Conservation (phyloP, 2,329 filamentous ascomycete species). For the Xylariaceae sp. region DNA sequence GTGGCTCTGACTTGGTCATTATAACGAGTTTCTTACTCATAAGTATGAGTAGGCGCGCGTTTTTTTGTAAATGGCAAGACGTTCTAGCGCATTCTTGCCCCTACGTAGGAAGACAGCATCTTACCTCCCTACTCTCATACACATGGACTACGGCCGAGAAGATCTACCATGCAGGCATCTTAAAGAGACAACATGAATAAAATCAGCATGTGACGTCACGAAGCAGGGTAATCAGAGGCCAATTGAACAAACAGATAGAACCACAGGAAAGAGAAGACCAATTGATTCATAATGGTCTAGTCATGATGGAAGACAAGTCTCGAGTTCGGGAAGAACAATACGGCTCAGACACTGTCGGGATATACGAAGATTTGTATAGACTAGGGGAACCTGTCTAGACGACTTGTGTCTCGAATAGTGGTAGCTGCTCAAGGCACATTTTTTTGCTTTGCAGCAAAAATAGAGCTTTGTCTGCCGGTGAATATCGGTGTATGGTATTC, state of each 20-base stretch:
- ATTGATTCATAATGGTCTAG: not conserved
- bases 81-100: too few relatives aligned
- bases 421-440: not conserved
- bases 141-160: too few relatives aligned
- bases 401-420: slow-evolving; percentile 1
- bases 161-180: not conserved
- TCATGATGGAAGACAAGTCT: not conserved
- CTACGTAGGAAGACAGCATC: too few relatives aligned
- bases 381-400: slow-evolving; percentile 6
- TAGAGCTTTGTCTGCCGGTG: slow-evolving; percentile 1
- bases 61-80: too few relatives aligned
- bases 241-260: not conserved
- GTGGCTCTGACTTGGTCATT: too few relatives aligned
- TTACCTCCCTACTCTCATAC: too few relatives aligned
- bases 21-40: too few relatives aligned
- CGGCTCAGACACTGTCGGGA: not conserved
- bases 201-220: not conserved
- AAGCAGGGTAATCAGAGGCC: not conserved
- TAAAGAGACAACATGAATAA: not conserved
- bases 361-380: slow-evolving; percentile 8
- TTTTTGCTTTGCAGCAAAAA: not conserved
- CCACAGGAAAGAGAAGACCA: not conserved
- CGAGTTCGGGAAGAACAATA: too few relatives aligned
- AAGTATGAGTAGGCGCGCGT: too few relatives aligned
- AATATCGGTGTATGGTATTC: slow-evolving; percentile 6